Evolutionary conservation across 2,329 filamentous ascomycete genomes (phyloP).

Genomic region (Colletotrichum scovillei): DNA sequence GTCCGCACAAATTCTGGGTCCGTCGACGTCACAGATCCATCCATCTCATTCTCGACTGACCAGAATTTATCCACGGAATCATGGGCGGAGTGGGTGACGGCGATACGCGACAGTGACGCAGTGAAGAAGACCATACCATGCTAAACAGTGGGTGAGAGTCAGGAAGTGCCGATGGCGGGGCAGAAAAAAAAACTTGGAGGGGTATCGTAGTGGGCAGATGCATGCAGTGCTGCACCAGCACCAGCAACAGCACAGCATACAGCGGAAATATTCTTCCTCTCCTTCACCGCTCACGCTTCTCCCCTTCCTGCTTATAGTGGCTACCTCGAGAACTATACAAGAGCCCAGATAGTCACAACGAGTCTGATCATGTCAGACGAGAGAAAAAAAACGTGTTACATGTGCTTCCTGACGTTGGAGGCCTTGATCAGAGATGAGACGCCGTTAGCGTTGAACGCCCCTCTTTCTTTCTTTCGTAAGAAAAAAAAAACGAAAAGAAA

Average conservation of each 20-base stretch:
- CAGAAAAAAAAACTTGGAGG: slow-evolving; percentile 14
- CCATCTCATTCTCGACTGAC: neutral
- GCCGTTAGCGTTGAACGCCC: neutral
- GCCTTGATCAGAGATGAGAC: neutral
- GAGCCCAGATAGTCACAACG: neutral
- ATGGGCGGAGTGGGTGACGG: neutral
- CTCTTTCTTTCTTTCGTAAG: neutral
- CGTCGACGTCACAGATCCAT: neutral
- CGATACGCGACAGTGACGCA: slow-evolving; percentile 10
- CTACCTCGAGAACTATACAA: no score
- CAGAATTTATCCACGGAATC: neutral
- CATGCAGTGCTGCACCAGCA: neutral
- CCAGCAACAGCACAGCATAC: no score
- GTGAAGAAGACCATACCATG: neutral
- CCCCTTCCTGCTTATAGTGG: neutral
- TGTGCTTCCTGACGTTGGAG: neutral
- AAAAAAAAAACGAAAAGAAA: neutral
- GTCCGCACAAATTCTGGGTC: neutral
- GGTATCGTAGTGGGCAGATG: neutral
- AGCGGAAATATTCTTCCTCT: neutral
- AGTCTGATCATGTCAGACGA: no score
- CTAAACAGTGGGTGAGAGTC: neutral
- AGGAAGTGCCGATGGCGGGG: slow-evolving; percentile 28
- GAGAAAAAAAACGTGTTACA: neutral
- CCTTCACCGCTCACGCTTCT: neutral